Percentiles rank a stretch among this genome's conserved stretches.
Conservation (phyloP, 352 stramenopile species). For the Globisporangium emineosum region DNA sequence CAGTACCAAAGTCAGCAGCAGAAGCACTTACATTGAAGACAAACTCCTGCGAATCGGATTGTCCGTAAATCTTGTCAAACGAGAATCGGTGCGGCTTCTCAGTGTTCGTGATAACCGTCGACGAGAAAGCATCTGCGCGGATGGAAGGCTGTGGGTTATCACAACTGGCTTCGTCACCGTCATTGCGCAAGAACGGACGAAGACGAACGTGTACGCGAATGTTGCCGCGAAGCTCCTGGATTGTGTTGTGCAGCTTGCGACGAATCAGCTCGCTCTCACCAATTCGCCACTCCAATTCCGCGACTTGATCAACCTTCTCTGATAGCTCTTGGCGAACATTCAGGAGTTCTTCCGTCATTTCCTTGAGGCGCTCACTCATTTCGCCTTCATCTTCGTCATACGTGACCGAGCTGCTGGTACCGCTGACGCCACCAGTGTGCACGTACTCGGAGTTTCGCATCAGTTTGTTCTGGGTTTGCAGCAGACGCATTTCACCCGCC, state of each 20-base stretch:
- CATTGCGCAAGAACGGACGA: conserved; percentile 88
- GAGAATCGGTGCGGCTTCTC: conserved; percentile 89
- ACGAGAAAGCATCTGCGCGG: conserved; percentile 64
- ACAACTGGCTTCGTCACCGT: conserved; percentile 50
- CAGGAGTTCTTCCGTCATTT: conserved; percentile 72
- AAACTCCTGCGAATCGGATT: conserved; percentile 92
- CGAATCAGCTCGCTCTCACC: conserved; percentile 71
- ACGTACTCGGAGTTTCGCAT: conserved; percentile 49
- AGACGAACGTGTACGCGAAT: conserved; percentile 97
- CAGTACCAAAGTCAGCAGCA: conserved; percentile 13
- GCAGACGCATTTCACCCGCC: conserved; percentile 67
- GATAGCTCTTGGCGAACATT: conserved; percentile 59
- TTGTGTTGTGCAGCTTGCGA: conserved; percentile 98
- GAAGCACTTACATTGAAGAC: conserved; percentile 78
- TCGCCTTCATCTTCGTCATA: conserved; percentile 43
- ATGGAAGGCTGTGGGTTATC: conserved; percentile 56
- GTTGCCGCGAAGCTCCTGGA: conserved; percentile 99
- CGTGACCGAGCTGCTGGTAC: conserved; percentile 10
- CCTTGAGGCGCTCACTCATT: conserved; percentile 46
- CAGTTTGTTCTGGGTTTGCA: conserved; percentile 73
- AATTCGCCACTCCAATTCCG: conserved; percentile 60
- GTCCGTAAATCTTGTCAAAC: conserved; percentile 98
- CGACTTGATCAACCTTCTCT: conserved; percentile 57
- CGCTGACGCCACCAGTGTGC: conserved; percentile 1
- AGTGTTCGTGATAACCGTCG: conserved; percentile 66